Evolutionary conservation across 352 stramenopile genomes (phyloP).

Genomic region (Pythium guiyangense): DNA sequence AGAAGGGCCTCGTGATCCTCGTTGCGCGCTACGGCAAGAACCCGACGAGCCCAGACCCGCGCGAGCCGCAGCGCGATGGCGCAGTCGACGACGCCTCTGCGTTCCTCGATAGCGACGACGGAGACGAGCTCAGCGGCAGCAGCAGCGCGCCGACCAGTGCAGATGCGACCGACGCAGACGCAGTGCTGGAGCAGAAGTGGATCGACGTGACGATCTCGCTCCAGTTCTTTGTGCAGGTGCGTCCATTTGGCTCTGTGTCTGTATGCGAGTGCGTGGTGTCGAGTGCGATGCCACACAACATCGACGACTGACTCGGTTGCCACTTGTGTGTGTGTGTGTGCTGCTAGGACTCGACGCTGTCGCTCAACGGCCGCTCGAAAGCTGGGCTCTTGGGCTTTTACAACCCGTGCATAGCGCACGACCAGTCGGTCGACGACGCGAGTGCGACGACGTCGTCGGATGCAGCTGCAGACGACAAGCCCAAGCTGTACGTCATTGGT

Average conservation of each 20-base stretch:
- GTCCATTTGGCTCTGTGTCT: not conserved
- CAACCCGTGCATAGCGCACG: conserved; percentile 59
- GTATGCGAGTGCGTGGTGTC: too few species aligned
- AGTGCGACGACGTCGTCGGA: not conserved
- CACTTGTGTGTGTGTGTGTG: not conserved
- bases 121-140: conserved; percentile 11
- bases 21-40: conserved; percentile 76
- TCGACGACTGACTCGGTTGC: not conserved
- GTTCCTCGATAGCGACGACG: conserved; percentile 14
- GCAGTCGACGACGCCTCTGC: conserved; percentile 14
- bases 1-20: conserved; percentile 65
- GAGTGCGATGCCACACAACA: conserved; percentile 3
- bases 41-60: conserved; percentile 47
- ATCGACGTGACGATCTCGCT: conserved; percentile 76
- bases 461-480: conserved; percentile 16
- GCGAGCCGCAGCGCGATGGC: conserved; percentile 19
- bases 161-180: not conserved
- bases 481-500: conserved; percentile 51
- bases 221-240: conserved; percentile 77
- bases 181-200: conserved; percentile 42
- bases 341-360: conserved; percentile 46
- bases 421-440: conserved; percentile 37
- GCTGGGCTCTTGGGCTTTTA: conserved; percentile 75
- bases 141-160: conserved; percentile 17
- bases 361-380: conserved; percentile 55